Evolutionary conservation across 345 rosid genomes (phyloP).

Genomic region (Gossypium rotundifolium): DNA sequence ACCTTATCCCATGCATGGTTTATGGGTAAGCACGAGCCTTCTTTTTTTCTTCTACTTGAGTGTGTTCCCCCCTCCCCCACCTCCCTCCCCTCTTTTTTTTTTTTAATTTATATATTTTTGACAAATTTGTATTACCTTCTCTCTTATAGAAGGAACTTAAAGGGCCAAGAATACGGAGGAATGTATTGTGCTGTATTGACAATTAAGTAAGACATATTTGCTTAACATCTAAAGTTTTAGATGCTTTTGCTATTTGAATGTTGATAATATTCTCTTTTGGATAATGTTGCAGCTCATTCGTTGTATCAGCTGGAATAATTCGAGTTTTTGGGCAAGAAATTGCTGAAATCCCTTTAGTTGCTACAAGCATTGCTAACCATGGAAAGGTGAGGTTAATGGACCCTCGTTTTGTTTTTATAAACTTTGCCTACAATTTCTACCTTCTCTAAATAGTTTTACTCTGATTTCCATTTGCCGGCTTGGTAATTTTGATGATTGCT

Average conservation of each 20-base stretch:
- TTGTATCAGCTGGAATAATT: conserved; percentile 75
- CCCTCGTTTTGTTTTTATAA: neutral
- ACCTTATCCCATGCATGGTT: conserved; percentile 89
- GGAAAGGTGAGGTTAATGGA: conserved; percentile 52
- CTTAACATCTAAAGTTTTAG: conserved; percentile 6
- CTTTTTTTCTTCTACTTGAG: neutral
- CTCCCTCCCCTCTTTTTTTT: no score
- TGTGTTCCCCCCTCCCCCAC: neutral
- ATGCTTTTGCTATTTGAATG: neutral
- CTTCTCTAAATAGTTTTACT: neutral
- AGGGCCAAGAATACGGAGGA: conserved; percentile 85
- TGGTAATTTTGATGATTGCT: neutral
- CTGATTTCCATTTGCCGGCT: neutral
- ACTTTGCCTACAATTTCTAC: neutral
- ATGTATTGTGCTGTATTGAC: conserved; percentile 83
- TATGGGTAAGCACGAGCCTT: conserved; percentile 59
- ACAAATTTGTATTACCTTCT: neutral
- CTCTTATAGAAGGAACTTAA: conserved; percentile 46
- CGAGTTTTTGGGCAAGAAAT: conserved; percentile 76
- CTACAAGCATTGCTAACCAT: conserved; percentile 62
- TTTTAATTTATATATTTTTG: neutral
- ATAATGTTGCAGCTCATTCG: conserved; percentile 47
- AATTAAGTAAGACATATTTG: conserved; percentile 57
- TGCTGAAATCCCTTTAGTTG: conserved; percentile 95
- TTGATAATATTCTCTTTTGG: conserved; percentile 1